Base-by-base conservation (phyloP, 2,329 filamentous ascomycete species). In the Aureobasidium sp. region DNA sequence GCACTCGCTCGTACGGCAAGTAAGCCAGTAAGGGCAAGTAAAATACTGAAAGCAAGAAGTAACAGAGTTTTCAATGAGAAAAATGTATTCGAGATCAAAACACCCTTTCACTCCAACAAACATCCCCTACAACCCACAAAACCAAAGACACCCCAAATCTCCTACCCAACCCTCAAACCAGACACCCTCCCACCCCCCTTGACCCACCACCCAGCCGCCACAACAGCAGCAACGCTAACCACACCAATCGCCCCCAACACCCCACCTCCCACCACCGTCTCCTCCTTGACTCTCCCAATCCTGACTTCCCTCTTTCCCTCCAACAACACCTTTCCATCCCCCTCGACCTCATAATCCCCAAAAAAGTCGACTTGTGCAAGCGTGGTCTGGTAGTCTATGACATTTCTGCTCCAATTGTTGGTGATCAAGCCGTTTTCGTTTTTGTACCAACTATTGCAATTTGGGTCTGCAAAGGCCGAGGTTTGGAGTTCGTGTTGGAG, bases 381-480 rank as follows among this genome's bases (percentile, higher is more conserved):
- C 62, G 72, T 63, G 53, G 78, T 72, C 69, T 84, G 82, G 66
- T 84, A 85, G 47, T 80, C 75, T 0, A 84, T 66, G 6, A 81
- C 82, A 0, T 77, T 82, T 0, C 79, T 60, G 11, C 64, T 69
- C 76, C 81, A 84, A 65, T 84, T 84, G 62, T 84, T 83, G 5
- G 80, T 83, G 64, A 84, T 81, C 40, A 74, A 64, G 0, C 81
- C 81, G 0, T 77, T 74, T 0, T 74, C 74, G 23, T 76, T 79
- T 71, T 83, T 84, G 21, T 60, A 60, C 81, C 82, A 84, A 47
- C 72, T 77, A 19, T 73, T 74, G 64, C 81, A 84, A 25, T 75
- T 77, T 0, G 78, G 77, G 62, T 83, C 80, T 3, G 80, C 80
- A 64, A 84, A 84, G 8, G 73, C 74, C 37, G 71, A 78, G 10